These are phyloP conservation scores for Jatropha multifida DNA, from an alignment of 441 rosid genomes.

Conservation along the genomic window DNA sequence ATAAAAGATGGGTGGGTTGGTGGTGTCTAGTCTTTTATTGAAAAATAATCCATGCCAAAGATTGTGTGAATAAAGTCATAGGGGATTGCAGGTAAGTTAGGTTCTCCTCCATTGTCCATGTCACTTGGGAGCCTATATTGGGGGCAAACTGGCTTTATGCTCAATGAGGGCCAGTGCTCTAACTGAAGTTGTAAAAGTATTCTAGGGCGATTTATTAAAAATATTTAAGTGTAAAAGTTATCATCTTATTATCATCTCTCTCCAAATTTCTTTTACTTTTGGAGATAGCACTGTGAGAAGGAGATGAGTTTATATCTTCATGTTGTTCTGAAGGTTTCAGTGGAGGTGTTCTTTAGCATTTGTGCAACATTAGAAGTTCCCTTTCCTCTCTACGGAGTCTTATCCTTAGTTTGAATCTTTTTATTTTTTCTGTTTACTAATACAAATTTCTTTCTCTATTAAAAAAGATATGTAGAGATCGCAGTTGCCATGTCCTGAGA, in stretches of 20 bases:
- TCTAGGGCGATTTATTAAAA: neutral
- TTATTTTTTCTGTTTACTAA: neutral
- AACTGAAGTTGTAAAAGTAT: neutral
- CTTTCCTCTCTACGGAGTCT: neutral
- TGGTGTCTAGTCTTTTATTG: neutral
- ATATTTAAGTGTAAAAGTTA: neutral
- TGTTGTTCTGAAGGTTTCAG: neutral
- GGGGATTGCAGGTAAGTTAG: neutral
- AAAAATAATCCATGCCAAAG: neutral
- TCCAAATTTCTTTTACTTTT: neutral
- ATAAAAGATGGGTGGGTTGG: neutral
- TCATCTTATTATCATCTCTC: neutral
- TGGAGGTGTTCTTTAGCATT: neutral
- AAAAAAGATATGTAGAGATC: neutral
- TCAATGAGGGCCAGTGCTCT: neutral
- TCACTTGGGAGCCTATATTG: neutral
- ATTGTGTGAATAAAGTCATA: neutral
- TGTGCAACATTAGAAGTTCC: neutral
- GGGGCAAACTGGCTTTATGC: neutral
- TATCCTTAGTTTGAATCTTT: neutral
- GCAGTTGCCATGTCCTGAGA: neutral
- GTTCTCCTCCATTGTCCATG: neutral
- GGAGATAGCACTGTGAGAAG: neutral
- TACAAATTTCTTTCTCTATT: neutral
- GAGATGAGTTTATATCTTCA: neutral